Evolutionary conservation across 306 rosid genomes (phyloP), one percentile per base, ranked within the genome.

Genomic region (Cucurbita ficifolia): DNA sequence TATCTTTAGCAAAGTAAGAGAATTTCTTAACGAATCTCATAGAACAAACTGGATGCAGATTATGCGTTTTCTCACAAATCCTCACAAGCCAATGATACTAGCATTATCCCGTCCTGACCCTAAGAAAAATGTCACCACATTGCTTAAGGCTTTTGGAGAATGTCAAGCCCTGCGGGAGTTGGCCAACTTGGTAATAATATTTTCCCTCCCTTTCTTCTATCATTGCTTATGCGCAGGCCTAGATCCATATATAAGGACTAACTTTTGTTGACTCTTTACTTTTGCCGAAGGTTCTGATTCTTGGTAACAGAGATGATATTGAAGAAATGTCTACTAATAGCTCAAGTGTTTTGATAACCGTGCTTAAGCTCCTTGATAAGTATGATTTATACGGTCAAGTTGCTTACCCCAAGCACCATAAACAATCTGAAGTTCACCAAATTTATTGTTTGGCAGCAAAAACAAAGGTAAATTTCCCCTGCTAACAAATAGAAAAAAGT

Each of bases 41-140:
- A 35, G 43, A 46, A 46, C 19, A 51, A 55, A 54, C 22, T 46
- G 13, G 54, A 77, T 76, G 79, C 87, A 87, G 96, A 82, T 90
- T 54, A 90, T 85, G 87, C 74, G 94, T 18, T 88, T 90, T 81
- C 88, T 90, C 82, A 88, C 91, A 43, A 90, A 90, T 80, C 96
- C 96, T 75, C 95, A 88, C 88, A 90, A 90, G 81, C 96, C 96
- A 63, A 90, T 82, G 43, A 88, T 90, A 79, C 90, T 90, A 24
- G 96, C 96, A 73, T 51, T 90, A 83, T 88, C 96, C 10, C 88
- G 96, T 9, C 96, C 96, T n/a, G 96, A 90, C 82, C 96, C 95
- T 0, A 90, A 90, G 90, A 90, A 90, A 74, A 90, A 90, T 36
- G 94, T 90, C 64, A 90, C 86, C 65, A 88, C 95, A 43, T 77